Percentiles rank a stretch among this genome's conserved stretches.
Evolutionary conservation across 805 yeast species (phyloP).

Genomic region (Schizosaccharomyces osmophilus): DNA sequence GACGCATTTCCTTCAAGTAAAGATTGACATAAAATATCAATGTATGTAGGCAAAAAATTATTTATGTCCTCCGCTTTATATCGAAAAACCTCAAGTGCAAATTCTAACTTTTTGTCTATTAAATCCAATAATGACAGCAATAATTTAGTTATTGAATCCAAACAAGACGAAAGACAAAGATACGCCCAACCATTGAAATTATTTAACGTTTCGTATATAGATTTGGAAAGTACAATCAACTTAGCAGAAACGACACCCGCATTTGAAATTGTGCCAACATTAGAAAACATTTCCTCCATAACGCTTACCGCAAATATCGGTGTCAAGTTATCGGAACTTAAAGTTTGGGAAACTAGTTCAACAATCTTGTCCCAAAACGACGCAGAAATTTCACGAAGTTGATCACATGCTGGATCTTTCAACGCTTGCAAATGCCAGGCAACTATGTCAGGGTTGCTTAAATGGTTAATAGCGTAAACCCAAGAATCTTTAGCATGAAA

Average conservation of each 20-base stretch:
- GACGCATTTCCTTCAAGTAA: neutral
- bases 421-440: slow-evolving; percentile 24
- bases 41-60: neutral
- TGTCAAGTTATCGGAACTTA: neutral
- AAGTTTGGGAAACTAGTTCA: neutral
- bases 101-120: neutral
- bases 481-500: slow-evolving; percentile 56
- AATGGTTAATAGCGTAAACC: slow-evolving; percentile 41
- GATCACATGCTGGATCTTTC: neutral
- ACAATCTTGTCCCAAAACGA: neutral
- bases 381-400: neutral
- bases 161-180: neutral
- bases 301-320: neutral
- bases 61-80: neutral
- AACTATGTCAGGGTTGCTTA: slow-evolving; percentile 40
- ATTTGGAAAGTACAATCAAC: neutral
- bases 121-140: neutral
- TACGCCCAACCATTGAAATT: neutral
- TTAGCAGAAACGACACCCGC: neutral
- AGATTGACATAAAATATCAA: neutral
- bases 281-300: neutral
- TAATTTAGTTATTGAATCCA: neutral
- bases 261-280: neutral
- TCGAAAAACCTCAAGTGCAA: neutral
- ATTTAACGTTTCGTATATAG: neutral